Base-by-base conservation (phyloP, 345 rosid species). In the Diplotaxis tenuifolia region DNA sequence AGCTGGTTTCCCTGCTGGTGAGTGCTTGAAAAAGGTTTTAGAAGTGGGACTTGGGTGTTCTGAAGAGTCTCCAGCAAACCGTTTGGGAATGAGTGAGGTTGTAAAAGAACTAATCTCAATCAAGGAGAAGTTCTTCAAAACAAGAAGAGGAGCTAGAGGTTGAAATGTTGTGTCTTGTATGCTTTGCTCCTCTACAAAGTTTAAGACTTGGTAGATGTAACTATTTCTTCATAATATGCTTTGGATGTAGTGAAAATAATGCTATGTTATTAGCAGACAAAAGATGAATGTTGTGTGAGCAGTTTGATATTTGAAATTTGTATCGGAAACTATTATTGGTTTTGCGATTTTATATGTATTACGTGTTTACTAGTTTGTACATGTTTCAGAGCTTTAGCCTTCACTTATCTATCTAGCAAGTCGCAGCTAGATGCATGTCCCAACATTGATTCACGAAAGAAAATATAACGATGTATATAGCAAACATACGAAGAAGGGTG, bases 371-470 rank as follows among this genome's bases (percentile, higher is more conserved):
- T 73, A 60, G 77, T 56, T 47, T 67, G 27, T 31, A 89, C 88
- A 80, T 80, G 28, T 63, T 78, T 75, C 11, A n/a, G 83, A 50
- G 38, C 84, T 73, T 67, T 68, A 42, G 81, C n/a, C n/a, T n/a
- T n/a, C n/a, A n/a, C n/a, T n/a, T n/a, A n/a, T n/a, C n/a, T n/a
- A n/a, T n/a, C n/a, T n/a, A n/a, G n/a, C n/a, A n/a, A n/a, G n/a
- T n/a, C n/a, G n/a, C n/a, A n/a, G n/a, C n/a, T n/a, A n/a, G n/a
- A n/a, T n/a, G n/a, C n/a, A n/a, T n/a, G n/a, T n/a, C n/a, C n/a
- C n/a, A n/a, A n/a, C n/a, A n/a, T n/a, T n/a, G n/a, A n/a, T 25
- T 25, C 28, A 1, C 2, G 28, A n/a, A n/a, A n/a, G 29, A 58
- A 70, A 56, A 27, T 19, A 56, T 56, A n/a, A n/a, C n/a, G n/a